Evolutionary conservation across 257 asterid species (phyloP), one percentile per base, ranked within the genome.

Genomic region (Gentiana macrophylla): DNA sequence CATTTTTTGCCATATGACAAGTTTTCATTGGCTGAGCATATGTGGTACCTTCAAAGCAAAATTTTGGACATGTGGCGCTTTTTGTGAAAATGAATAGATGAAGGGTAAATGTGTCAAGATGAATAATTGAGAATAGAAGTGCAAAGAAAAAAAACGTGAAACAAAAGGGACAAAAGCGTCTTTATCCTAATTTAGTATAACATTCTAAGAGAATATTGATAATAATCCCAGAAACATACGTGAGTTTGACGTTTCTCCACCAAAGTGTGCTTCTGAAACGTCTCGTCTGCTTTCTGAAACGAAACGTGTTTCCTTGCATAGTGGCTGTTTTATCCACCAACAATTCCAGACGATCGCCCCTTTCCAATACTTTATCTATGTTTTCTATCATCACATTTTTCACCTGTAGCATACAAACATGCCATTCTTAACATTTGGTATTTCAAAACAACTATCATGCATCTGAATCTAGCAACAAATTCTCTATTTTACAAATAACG

Each of bases 221-320:
- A 41, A 41, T 55, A 10, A 58, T 56, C 64, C 54, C 63, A 69
- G 62, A 13, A 67, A 74, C 97, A 74, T 81, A 92, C 99, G 77
- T 85, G 57, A 92, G 91, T 75, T 86, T 88, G 72, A 88, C 91
- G 66, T 92, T 92, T 80, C 93, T 85, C 99, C 99, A 92, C 99
- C 99, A 92, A 44, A 81, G 83, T 34, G 84, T 78, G 86, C 65
- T 88, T 77, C 94, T 82, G 63, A 81, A 92, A 35, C 97, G 94
- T 10, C 99, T 91, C 49, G 99, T 70, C 76, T 92, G 99, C 90
- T 83, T 88, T 80, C 94, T 88, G 90, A 92, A 92, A 56, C 99
- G 93, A 46, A 86, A 68, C 38, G 99, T 88, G 65, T 88, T 83
- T 57, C 86, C 97, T 92, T 92, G 97, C 95, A 92, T 85, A 66